Base-by-base conservation (phyloP, 495 filamentous ascomycete species). In the Rusavskia elegans region DNA sequence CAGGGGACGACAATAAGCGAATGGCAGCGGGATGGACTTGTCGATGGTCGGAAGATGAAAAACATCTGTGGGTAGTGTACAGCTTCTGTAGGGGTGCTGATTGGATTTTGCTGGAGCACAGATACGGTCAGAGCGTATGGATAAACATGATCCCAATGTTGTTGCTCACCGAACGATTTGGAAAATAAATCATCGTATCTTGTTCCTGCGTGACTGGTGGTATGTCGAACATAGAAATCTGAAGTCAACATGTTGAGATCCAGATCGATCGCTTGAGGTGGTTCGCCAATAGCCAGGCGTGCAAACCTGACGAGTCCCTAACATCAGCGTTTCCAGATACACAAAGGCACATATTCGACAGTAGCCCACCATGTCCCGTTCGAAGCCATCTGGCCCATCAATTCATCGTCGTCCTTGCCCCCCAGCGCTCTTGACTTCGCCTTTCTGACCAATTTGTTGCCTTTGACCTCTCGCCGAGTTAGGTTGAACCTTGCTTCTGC, bases 191-290 rank as follows among this genome's bases (percentile, higher is more conserved):
- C 64, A n/a, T 58, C 57, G 38, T 61, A 66, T 19, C 52, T 50
- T 21, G 53, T 65, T 36, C 64, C 64, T 11, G n/a, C 50, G n/a
- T 46, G 52, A 41, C 63, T 66, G 3, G 64, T 59, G 14, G 64
- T 67, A 3, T 53, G 61, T 20, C 53, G 23, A 2, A 66, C 49
- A 50, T 62, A 61, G 38, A 63, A 66, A 50, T 67, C 64, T 3
- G 58, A 59, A 0, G 59, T 54, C 27, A 67, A 46, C 64, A 66
- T 66, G 44, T 66, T 64, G 30, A 67, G 52, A 37, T 67, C 64
- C 46, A 66, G 46, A 46, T 66, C 58, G 32, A 66, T 55, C 38
- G 49, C 50, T 46, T 66, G 61, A n/a, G 61, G 55, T 37, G 56
- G 61, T 9, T 55, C 48, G 23, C 63, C 64, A 16, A 66, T 55